Evolutionary conservation across 1,139 yeast genomes (phyloP), one percentile per base, ranked within the genome.

Genomic region (Candida tetrigidarum): DNA sequence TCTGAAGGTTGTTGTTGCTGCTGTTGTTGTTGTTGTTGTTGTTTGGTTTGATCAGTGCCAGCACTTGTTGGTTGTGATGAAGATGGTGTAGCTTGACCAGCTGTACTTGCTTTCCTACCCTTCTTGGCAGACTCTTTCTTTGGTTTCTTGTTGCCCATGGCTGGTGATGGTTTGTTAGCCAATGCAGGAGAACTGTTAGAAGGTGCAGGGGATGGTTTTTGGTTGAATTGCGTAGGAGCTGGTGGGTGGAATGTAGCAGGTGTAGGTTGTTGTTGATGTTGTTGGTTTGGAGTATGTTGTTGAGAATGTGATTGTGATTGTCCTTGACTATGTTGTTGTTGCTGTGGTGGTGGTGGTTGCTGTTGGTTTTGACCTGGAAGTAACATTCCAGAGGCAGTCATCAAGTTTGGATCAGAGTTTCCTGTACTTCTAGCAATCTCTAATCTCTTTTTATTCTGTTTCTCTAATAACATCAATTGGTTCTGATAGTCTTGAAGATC

Each of bases 401-500:
- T 15, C 25, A 42, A 25, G 28, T 42, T 46, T 11, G 47, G 25
- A 14, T 48, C 52, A 1, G 50, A 40, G 3, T 38, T 34, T 5
- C 48, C 55, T 10, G 54, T 59, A 51, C 62, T 66, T 51, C 80
- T 61, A 7, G 81, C 79, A 44, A 76, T 75, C 54, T 77, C 80
- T 45, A 78, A 74, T 27, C 85, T 72, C 59, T 81, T 81, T 60
- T 83, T 84, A 61, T 85, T 85, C 58, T 84, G 91, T 52, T 81
- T 81, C 52, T 86, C 93, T 48, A 86, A 66, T 37, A 84, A 62
- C 81, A 86, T 79, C 52, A 86, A 66, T 62, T 86, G 93, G 76
- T 80, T 80, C 62, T 86, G 93, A 61, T 86, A 86, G 59, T 86
- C 92, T 51, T 83, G 86, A 40, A 86, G 67, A 2, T 80, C 79